Evolutionary conservation across 1,139 yeast species (phyloP).

Genomic region (Geotrichum cucujoidarum): DNA sequence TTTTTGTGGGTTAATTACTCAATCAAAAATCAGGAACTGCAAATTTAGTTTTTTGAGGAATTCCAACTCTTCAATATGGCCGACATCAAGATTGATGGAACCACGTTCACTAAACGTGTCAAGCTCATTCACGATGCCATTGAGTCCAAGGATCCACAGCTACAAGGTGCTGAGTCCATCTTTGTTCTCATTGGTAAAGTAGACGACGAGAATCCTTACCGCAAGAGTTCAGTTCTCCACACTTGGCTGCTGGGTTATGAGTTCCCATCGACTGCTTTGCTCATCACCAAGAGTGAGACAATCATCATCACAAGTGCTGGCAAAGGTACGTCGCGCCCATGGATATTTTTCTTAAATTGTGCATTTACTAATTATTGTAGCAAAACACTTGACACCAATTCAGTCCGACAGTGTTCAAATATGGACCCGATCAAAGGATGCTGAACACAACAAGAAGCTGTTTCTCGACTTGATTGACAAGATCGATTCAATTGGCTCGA

Average conservation of each 20-base stretch:
- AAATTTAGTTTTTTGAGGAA: not conserved
- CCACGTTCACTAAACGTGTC: constrained; percentile 43
- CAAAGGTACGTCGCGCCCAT: constrained; percentile 38
- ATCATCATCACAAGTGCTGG: constrained; percentile 75
- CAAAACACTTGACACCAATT: constrained; percentile 65
- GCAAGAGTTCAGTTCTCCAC: constrained; percentile 81
- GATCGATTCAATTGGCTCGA: constrained; percentile 44
- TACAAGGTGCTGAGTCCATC: constrained; percentile 51
- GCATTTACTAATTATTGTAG: too few species aligned
- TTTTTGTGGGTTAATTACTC: not conserved
- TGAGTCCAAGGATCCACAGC: constrained; percentile 37
- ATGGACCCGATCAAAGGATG: constrained; percentile 78
- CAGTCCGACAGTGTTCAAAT: constrained; percentile 51
- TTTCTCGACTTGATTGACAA: constrained; percentile 56
- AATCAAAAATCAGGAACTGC: not conserved
- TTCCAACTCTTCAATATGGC: constrained; percentile 20
- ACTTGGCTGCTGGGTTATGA: constrained; percentile 94
- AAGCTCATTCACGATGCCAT: constrained; percentile 42
- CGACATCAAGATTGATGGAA: constrained; percentile 41
- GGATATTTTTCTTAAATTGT: not conserved
- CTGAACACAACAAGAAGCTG: constrained; percentile 62
- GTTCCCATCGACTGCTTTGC: constrained; percentile 82
- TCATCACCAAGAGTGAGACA: constrained; percentile 56
- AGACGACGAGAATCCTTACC: constrained; percentile 85
- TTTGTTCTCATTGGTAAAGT: constrained; percentile 75